Conservation (phyloP, 2,329 filamentous ascomycete genomes). For the Trichoderma koningii region DNA sequence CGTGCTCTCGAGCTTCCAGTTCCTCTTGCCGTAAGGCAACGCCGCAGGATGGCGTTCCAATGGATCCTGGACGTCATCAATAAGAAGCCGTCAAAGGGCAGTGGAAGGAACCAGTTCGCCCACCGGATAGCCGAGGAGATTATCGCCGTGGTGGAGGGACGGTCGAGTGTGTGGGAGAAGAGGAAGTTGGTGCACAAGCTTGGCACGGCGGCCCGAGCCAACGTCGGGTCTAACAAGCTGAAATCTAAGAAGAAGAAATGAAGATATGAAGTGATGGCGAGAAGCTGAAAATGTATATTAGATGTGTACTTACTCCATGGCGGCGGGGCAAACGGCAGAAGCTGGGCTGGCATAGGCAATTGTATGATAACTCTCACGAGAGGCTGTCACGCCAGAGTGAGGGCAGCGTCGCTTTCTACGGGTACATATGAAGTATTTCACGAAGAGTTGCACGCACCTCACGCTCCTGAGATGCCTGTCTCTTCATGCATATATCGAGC, state of each 20-base stretch:
- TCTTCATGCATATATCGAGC: not conserved
- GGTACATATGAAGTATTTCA: too few species aligned
- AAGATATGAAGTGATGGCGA: slow-evolving; percentile 12
- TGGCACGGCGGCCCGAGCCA: slow-evolving; percentile 76
- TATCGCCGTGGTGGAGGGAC: slow-evolving; percentile 83
- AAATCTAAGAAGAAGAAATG: slow-evolving; percentile 43
- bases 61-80: slow-evolving; percentile 89
- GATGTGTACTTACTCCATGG: slow-evolving; percentile 15
- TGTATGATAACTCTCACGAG: not conserved
- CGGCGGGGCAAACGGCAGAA: not conserved
- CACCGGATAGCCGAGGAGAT: slow-evolving; percentile 82
- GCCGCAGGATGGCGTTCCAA: slow-evolving; percentile 74
- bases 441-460: too few species aligned
- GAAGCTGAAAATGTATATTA: slow-evolving; percentile 24
- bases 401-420: too few species aligned
- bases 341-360: not conserved
- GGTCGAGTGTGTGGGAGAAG: slow-evolving; percentile 81
- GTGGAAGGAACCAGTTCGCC: slow-evolving; percentile 71
- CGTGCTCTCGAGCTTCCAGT: slow-evolving; percentile 78
- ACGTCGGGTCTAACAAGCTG: slow-evolving; percentile 53
- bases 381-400: not conserved
- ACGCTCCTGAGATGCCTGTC: too few species aligned
- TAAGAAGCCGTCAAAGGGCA: slow-evolving; percentile 73
- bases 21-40: slow-evolving; percentile 72
- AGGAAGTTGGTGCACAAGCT: slow-evolving; percentile 76